These are phyloP conservation scores for Fusarium sp. DNA, from an alignment of 2,329 filamentous ascomycete species.

Conservation along the genomic window DNA sequence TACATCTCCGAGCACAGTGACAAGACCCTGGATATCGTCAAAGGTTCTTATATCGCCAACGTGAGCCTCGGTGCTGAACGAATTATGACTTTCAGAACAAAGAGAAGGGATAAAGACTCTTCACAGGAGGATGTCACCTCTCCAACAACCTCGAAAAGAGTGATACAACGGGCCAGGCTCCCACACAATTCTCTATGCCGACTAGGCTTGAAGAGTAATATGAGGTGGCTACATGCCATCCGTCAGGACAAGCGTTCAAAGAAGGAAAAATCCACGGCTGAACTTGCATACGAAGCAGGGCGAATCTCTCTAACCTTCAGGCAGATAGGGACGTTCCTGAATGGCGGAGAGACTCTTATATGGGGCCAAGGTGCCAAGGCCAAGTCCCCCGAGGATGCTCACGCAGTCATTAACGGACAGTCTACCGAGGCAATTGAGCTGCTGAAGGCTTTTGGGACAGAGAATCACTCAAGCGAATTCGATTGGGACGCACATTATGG, in stretches of 20 bases:
- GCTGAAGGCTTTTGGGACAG: conserved; percentile 81
- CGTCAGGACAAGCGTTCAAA: conserved; percentile 81
- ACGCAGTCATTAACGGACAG: conserved; percentile 75
- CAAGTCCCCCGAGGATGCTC: conserved; percentile 71
- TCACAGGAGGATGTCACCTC: conserved; percentile 34
- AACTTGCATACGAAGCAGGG: conserved; percentile 77
- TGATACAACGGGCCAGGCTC: conserved; percentile 75
- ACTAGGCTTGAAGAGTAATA: conserved; percentile 84
- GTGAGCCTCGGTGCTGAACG: conserved; percentile 92
- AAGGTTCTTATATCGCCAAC: conserved; percentile 86
- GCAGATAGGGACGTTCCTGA: conserved; percentile 85
- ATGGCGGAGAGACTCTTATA: conserved; percentile 71
- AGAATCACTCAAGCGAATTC: conserved; percentile 80
- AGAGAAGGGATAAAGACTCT: conserved; percentile 65
- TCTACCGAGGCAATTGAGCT: conserved; percentile 72
- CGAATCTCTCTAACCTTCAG: conserved; percentile 95
- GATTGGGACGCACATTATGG: conserved; percentile 83
- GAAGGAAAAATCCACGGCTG: conserved; percentile 73
- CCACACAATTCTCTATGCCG: conserved; percentile 91
- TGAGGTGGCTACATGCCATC: conserved; percentile 91
- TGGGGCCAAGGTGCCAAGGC: conserved; percentile 90
- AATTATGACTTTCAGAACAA: conserved; percentile 89
- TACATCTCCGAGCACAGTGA: conserved; percentile 97
- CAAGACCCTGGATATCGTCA: conserved; percentile 91
- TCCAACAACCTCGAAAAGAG: conserved; percentile 51